These are phyloP conservation scores for Leishmania arabica DNA, from an alignment of 208 protist genomes.

Conservation along the genomic window DNA sequence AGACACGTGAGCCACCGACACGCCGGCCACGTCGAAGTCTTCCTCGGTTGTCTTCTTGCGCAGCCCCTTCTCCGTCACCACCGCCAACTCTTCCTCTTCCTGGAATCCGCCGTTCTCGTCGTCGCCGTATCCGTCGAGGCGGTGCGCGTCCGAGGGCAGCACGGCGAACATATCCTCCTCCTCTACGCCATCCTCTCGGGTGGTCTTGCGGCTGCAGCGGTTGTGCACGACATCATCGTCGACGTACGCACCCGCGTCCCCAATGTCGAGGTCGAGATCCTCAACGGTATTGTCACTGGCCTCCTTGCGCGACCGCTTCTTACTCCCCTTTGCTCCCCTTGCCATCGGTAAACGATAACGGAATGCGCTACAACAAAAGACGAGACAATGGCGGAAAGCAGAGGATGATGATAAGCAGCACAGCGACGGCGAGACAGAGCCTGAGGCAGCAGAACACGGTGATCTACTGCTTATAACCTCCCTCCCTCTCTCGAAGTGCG, in stretches of 20 bases:
- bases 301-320: conserved; percentile 36
- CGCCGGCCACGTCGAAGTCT: conserved; percentile 83
- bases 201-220: conserved; percentile 27
- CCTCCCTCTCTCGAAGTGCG: background rate
- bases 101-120: conserved; percentile 71
- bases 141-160: conserved; percentile 85
- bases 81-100: conserved; percentile 85
- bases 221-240: conserved; percentile 80
- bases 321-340: conserved; percentile 8
- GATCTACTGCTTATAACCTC: background rate
- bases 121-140: conserved; percentile 82
- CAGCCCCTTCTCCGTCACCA: conserved; percentile 57
- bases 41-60: conserved; percentile 61
- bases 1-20: conserved; percentile 37
- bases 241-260: conserved; percentile 32
- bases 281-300: conserved; percentile 56
- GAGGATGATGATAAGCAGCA: background rate
- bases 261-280: conserved; percentile 81
- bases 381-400: background rate
- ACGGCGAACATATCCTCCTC: conserved; percentile 38
- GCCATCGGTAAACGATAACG: background rate
- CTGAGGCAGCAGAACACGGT: background rate
- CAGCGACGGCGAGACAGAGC: background rate
- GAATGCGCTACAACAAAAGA: background rate
- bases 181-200: conserved; percentile 25